phyloP scores from a whole-genome alignment of 2,329 filamentous ascomycete species.

The Fusarium heterosporum region DNA sequence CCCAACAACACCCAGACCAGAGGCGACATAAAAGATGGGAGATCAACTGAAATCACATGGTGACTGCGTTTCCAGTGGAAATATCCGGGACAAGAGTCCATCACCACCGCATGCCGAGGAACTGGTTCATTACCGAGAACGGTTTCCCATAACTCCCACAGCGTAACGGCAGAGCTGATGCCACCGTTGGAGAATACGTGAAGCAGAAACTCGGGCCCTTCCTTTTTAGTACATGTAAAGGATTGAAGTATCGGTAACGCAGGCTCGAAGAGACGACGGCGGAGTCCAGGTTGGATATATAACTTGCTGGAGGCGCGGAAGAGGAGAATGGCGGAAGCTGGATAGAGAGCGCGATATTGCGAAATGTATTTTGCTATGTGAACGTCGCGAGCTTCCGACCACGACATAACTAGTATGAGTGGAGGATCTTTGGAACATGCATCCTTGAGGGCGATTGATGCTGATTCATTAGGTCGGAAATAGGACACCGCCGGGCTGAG shows the following conservation, averaged over 20 bases:
- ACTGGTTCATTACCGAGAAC: conserved; percentile 45
- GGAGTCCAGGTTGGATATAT: conserved; percentile 50
- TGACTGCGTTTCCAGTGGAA: conserved; percentile 56
- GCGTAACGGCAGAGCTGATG: conserved; percentile 55
- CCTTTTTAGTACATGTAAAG: conserved; percentile 38
- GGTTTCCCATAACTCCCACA: conserved; percentile 39
- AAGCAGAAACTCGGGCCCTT: conserved; percentile 54
- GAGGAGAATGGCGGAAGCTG: conserved; percentile 60
- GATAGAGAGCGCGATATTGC: conserved; percentile 59
- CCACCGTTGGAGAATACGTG: conserved; percentile 68
- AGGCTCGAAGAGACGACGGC: conserved; percentile 52
- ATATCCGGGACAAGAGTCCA: conserved; percentile 63
- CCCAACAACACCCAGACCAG: conserved; percentile 52
- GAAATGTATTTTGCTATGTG: conserved; percentile 65
- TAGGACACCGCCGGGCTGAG: conserved; percentile 55
- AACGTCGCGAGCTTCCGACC: conserved; percentile 63
- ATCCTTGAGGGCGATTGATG: background rate
- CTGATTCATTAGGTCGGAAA: conserved; percentile 37
- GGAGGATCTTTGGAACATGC: conserved; percentile 51
- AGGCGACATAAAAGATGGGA: conserved; percentile 52
- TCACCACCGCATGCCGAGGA: conserved; percentile 58
- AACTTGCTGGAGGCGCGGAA: conserved; percentile 56
- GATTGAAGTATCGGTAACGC: conserved; percentile 56
- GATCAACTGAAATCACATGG: conserved; percentile 53
- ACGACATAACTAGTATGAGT: conserved; percentile 61